Evolutionary conservation across 2,329 filamentous ascomycete species (phyloP).

Genomic region (Sordariomycetes sp.): DNA sequence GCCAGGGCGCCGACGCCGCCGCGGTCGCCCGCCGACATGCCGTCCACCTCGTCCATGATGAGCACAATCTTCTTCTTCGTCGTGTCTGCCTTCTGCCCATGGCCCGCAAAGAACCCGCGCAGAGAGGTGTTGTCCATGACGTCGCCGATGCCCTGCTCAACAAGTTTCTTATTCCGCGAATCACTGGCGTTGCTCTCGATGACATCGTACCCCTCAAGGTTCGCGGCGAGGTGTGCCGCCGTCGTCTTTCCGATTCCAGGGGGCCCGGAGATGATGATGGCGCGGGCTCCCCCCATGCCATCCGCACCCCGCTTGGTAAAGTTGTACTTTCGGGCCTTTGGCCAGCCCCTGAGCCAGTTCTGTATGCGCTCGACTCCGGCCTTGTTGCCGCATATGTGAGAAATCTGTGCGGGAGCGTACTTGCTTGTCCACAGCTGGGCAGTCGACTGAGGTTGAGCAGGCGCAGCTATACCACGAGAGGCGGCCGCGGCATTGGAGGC

Average conservation of each 20-base stretch:
- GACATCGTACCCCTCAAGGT: constrained; percentile 84
- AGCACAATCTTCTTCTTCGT: constrained; percentile 87
- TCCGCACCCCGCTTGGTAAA: constrained; percentile 79
- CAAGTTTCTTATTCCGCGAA: constrained; percentile 86
- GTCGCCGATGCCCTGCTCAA: constrained; percentile 78
- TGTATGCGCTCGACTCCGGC: constrained; percentile 79
- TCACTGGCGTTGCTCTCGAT: constrained; percentile 95
- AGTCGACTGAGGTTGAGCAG: constrained; percentile 26
- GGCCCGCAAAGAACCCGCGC: constrained; percentile 76
- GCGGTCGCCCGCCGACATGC: constrained; percentile 94
- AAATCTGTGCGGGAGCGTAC: constrained; percentile 76
- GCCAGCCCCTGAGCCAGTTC: constrained; percentile 74
- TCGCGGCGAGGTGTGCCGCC: constrained; percentile 85
- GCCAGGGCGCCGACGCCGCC: constrained; percentile 91
- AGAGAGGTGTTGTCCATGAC: constrained; percentile 90
- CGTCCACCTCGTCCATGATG: constrained; percentile 98
- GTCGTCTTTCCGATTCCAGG: constrained; percentile 97
- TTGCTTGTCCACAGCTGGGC: constrained; percentile 84
- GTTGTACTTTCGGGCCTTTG: constrained; percentile 60
- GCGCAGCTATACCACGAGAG: constrained; percentile 17
- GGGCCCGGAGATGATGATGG: constrained; percentile 90
- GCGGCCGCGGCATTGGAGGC: constrained; percentile 26
- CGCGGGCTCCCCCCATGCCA: constrained; percentile 68
- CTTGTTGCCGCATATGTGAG: constrained; percentile 94
- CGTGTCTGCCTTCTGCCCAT: constrained; percentile 65